Percentiles rank a stretch among this genome's conserved stretches.
These are phyloP conservation scores for Monilinia laxa DNA, from an alignment of 2,329 filamentous ascomycete genomes.

Conservation along the genomic window DNA sequence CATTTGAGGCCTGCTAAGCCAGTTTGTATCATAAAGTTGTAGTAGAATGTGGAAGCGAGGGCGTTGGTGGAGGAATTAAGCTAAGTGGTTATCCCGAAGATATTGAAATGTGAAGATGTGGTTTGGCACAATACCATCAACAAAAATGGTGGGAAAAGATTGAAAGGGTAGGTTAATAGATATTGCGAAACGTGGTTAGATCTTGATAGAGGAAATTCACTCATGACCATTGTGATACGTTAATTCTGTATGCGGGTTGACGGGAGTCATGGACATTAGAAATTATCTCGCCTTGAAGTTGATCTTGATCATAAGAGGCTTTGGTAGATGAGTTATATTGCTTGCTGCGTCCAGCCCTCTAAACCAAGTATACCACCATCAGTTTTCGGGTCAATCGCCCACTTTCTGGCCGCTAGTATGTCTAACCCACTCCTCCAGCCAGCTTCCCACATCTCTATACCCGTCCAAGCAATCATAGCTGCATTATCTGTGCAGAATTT, in stretches of 20 bases:
- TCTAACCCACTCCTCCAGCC: conserved; percentile 67
- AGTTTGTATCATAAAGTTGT: too few relatives aligned
- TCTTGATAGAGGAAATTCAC: neutral
- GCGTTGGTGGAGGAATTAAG: too few relatives aligned
- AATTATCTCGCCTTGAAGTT: neutral
- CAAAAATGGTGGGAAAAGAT: neutral
- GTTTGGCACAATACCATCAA: neutral
- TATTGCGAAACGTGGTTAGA: neutral
- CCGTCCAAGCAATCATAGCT: conserved; percentile 95
- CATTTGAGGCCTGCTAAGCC: too few relatives aligned
- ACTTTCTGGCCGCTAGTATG: conserved; percentile 63
- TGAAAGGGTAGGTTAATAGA: neutral
- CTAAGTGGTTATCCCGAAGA: too few relatives aligned
- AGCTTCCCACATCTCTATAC: conserved; percentile 83
- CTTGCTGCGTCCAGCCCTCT: conserved; percentile 47
- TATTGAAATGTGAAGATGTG: neutral
- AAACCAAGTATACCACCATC: conserved; percentile 67
- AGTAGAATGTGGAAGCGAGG: too few relatives aligned
- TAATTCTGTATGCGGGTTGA: neutral
- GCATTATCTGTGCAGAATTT: conserved; percentile 90
- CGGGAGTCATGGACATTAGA: neutral
- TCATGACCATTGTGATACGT: neutral
- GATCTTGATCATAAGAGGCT: neutral
- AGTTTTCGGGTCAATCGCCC: conserved; percentile 66
- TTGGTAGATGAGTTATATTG: neutral